A percentile compares a stretch with the other conserved stretches of the same genome.
Evolutionary conservation across 345 rosid genomes (phyloP).

Genomic region (Brassica nigra): DNA sequence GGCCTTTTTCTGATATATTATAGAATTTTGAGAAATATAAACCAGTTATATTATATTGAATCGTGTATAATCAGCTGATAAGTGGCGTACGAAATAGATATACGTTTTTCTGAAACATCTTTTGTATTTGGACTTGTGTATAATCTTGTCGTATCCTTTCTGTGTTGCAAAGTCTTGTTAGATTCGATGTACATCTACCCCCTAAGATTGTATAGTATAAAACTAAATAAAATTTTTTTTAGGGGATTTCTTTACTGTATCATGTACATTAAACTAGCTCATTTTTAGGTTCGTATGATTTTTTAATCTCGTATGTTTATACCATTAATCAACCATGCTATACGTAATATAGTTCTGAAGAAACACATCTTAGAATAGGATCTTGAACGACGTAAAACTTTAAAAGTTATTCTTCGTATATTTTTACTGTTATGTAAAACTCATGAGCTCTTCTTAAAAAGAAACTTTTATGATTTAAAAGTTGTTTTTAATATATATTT

Average conservation of each 20-base stretch:
- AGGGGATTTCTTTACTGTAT: not conserved
- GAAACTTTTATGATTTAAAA: not conserved
- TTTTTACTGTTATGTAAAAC: too few species aligned
- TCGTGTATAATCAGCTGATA: conserved; percentile 4
- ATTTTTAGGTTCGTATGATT: not conserved
- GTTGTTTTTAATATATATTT: not conserved
- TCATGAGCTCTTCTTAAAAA: not conserved
- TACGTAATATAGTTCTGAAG: not conserved
- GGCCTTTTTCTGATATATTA: not conserved
- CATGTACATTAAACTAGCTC: not conserved
- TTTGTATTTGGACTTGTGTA: conserved; percentile 19
- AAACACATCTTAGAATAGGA: not conserved
- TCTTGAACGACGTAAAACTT: not conserved
- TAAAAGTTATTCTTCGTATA: not conserved
- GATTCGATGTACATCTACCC: conserved; percentile 23
- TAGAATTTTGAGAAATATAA: not conserved
- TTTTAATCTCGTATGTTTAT: not conserved
- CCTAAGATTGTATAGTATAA: not conserved
- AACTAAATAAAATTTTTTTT: not conserved
- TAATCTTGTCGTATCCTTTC: conserved; percentile 16
- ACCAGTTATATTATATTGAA: not conserved
- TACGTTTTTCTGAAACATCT: conserved; percentile 2
- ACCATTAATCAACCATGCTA: not conserved
- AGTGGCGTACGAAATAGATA: conserved; percentile 24
- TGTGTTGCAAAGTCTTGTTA: conserved; percentile 34